Conservation (phyloP, 345 rosid species). For the Raphanus raphanistrum region DNA sequence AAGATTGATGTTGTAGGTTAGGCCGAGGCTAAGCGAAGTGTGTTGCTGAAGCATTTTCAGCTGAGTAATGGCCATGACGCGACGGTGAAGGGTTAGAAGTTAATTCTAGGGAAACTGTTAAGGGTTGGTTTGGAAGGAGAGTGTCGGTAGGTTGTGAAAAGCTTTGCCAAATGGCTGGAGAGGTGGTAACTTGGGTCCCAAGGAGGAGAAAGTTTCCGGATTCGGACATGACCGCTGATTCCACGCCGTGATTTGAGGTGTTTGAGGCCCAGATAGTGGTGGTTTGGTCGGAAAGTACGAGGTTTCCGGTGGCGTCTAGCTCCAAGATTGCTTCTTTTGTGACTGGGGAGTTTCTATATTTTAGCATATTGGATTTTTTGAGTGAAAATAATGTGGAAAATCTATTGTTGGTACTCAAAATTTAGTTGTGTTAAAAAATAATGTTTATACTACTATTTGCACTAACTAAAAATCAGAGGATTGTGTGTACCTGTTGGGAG, state of each 20-base stretch:
- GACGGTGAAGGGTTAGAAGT: conserved; percentile 52
- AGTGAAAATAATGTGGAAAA: conserved; percentile 25
- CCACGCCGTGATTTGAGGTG: conserved; percentile 57
- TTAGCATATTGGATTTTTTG: conserved; percentile 47
- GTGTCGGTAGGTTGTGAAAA: conserved; percentile 82
- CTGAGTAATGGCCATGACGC: conserved; percentile 64
- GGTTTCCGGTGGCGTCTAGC: conserved; percentile 73
- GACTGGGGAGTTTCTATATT: conserved; percentile 78
- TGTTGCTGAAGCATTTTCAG: conserved; percentile 86
- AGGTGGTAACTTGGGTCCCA: conserved; percentile 29
- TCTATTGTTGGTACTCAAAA: not conserved
- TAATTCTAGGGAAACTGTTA: conserved; percentile 65
- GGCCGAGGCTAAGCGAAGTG: conserved; percentile 76
- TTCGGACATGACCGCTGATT: conserved; percentile 62
- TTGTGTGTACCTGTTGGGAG: conserved; percentile 61
- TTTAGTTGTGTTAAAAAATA: not conserved
- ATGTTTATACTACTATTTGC: not conserved
- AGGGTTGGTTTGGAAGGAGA: conserved; percentile 81
- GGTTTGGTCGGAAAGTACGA: conserved; percentile 55
- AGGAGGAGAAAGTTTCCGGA: conserved; percentile 80
- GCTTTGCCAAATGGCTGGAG: conserved; percentile 67
- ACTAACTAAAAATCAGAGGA: not conserved
- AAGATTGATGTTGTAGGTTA: conserved; percentile 58
- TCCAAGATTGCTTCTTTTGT: conserved; percentile 66
- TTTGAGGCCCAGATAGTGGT: conserved; percentile 70